These are phyloP conservation scores for Vitis hybrid DNA, from an alignment of 177 flowering plant genomes.

Conservation along the genomic window DNA sequence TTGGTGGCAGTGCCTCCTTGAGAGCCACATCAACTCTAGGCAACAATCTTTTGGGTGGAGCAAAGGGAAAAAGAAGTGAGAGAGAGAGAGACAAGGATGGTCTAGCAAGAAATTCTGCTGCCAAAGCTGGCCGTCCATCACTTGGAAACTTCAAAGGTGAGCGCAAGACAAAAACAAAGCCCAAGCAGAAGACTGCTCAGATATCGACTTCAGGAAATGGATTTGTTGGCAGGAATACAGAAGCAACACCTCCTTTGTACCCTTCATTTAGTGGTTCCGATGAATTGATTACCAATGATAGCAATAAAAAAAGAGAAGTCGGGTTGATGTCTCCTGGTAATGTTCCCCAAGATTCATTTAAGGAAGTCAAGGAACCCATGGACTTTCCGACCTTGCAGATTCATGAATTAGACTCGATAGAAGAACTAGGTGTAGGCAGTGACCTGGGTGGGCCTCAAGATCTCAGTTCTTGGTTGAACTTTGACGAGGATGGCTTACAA, in stretches of 20 bases:
- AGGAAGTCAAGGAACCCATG: constrained; percentile 35
- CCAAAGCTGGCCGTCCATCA: constrained; percentile 51
- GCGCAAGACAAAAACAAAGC: constrained; percentile 65
- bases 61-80: constrained; percentile 66
- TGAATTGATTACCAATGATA: constrained; percentile 22
- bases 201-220: constrained; percentile 49
- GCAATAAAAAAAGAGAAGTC: constrained; percentile 26
- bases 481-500: constrained; percentile 56
- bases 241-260: constrained; percentile 28
- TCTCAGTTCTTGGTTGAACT: constrained; percentile 48
- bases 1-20: constrained; percentile 42
- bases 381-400: constrained; percentile 44
- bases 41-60: constrained; percentile 46
- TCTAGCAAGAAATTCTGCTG: constrained; percentile 32
- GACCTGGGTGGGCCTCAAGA: constrained; percentile 48
- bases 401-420: constrained; percentile 46
- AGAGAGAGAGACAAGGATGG: constrained; percentile 56
- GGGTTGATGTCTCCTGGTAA: constrained; percentile 20
- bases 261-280: constrained; percentile 25
- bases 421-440: constrained; percentile 38
- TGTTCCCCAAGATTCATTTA: constrained; percentile 23
- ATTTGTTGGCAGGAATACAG: constrained; percentile 30
- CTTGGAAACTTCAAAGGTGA: constrained; percentile 46
- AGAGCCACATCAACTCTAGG: constrained; percentile 50
- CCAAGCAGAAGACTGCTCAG: constrained; percentile 66